Percentiles rank a stretch among this genome's conserved stretches.
These are phyloP conservation scores for Pseudopithomyces chartarum DNA, from an alignment of 2,329 filamentous ascomycete genomes.

Conservation along the genomic window DNA sequence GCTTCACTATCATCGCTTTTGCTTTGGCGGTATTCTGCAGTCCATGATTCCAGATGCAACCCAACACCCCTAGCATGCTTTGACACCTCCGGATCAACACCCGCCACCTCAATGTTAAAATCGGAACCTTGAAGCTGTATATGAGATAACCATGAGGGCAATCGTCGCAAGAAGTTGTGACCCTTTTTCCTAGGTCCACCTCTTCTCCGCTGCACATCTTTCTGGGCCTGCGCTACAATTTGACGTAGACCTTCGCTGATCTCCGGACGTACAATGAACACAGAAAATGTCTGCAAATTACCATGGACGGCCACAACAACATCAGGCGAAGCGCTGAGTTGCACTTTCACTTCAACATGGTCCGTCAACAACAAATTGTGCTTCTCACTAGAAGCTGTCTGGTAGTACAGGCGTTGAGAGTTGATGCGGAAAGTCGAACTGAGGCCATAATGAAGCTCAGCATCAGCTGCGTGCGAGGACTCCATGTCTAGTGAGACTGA, in stretches of 20 bases:
- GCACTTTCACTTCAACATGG: conserved; percentile 82
- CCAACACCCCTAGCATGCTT: conserved; percentile 81
- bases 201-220: conserved; percentile 39
- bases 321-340: conserved; percentile 83
- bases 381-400: conserved; percentile 79
- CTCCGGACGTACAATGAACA: conserved; percentile 89
- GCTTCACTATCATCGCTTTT: conserved; percentile 68
- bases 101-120: conserved; percentile 88
- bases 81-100: conserved; percentile 82
- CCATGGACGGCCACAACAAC: conserved; percentile 81
- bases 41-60: conserved; percentile 85
- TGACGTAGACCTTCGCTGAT: conserved; percentile 91
- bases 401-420: conserved; percentile 91
- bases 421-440: conserved; percentile 81
- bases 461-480: conserved; percentile 87
- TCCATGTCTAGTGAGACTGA: conserved; percentile 92
- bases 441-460: conserved; percentile 85
- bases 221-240: conserved; percentile 82
- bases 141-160: conserved; percentile 84
- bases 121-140: conserved; percentile 86
- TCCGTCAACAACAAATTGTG: conserved; percentile 90
- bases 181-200: conserved; percentile 50
- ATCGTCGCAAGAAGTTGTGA: conserved; percentile 69
- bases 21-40: conserved; percentile 85
- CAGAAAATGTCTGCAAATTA: conserved; percentile 81